Evolutionary conservation across 2,329 filamentous ascomycete genomes (phyloP), one percentile per base, ranked within the genome.

Genomic region (Sporothrix luriei): DNA sequence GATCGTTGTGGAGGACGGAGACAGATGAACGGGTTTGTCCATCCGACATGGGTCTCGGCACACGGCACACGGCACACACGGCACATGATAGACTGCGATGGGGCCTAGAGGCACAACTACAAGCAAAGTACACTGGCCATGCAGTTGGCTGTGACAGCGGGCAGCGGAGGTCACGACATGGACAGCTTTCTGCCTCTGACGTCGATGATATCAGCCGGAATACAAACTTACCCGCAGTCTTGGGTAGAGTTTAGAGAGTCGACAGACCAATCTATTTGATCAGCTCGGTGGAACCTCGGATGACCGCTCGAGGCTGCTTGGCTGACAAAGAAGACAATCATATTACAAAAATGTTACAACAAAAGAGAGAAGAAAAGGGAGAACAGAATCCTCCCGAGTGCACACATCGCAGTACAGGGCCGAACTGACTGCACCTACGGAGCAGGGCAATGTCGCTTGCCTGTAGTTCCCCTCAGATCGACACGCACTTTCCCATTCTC

Each of bases 31-130:
- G 55, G 55, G 14, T 21, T 52, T 52, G 2, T 52, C 19, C 55
- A 59, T 59, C 40, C 55, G 55, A 40, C 55, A 61, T 61, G 55
- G 55, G 55, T 61, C n/a, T n/a, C n/a, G n/a, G n/a, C n/a, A n/a
- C n/a, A n/a, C 55, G 55, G 55, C 55, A 40, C 33, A 59, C 55
- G 55, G 55, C 55, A 61, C 55, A 14, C 33, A 14, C 9, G 2
- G 6, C 54, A 38, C 54, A 57, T 19, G 19, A 7, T 4, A 24
- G 21, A n/a, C 46, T 5, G 14, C 16, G 16, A 55, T 55, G 54
- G 26, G 54, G 19, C 26, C 19, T 16, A 33, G 13, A n/a, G 54
- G 16, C 54, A 57, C 54, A 38, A 19, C 11, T 33, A 19, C 54
- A 52, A 26, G 3, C 49, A 5, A 9, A 24, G 7, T 3, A 40